A percentile compares a stretch with the other conserved stretches of the same genome.
These are phyloP conservation scores for Saturnispora sekii DNA, from an alignment of 805 yeast species.

Conservation along the genomic window DNA sequence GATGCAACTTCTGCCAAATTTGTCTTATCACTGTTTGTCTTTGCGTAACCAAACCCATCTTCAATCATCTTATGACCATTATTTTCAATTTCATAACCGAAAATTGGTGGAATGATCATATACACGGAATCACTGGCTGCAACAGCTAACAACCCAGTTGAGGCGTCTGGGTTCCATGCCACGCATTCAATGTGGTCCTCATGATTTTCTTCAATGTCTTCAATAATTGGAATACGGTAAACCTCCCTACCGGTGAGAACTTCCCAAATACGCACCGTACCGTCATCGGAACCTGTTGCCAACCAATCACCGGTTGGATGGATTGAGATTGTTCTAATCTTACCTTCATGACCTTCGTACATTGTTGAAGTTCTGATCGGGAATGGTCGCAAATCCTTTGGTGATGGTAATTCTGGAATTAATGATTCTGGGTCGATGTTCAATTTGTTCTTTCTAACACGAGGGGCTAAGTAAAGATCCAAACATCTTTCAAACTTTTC, in stretches of 20 bases:
- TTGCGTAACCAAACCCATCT: slow-evolving; percentile 82
- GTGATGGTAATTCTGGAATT: slow-evolving; percentile 93
- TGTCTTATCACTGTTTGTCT: slow-evolving; percentile 24
- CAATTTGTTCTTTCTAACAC: slow-evolving; percentile 83
- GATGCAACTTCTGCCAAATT: slow-evolving; percentile 27
- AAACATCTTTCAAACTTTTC: slow-evolving; percentile 91
- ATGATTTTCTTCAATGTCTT: slow-evolving; percentile 39
- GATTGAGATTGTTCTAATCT: slow-evolving; percentile 70
- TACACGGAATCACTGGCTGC: slow-evolving; percentile 74
- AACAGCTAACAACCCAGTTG: slow-evolving; percentile 72
- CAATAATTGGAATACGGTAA: slow-evolving; percentile 42
- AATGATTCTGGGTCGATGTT: slow-evolving; percentile 94
- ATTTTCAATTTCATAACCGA: slow-evolving; percentile 82
- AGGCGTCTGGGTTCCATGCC: slow-evolving; percentile 82
- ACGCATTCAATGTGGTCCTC: slow-evolving; percentile 75
- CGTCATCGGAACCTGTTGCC: slow-evolving; percentile 97
- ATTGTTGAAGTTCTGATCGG: slow-evolving; percentile 83
- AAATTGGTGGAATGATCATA: slow-evolving; percentile 81
- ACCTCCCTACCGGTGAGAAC: slow-evolving; percentile 91
- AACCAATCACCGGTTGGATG: slow-evolving; percentile 91
- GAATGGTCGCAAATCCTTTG: slow-evolving; percentile 93
- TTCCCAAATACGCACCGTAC: slow-evolving; percentile 95
- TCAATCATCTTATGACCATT: slow-evolving; percentile 70
- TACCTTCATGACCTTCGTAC: slow-evolving; percentile 75
- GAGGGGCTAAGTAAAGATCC: slow-evolving; percentile 91